Base-by-base conservation (phyloP, 192 early-diverging fungal species). In the Coemansia sp. region DNA sequence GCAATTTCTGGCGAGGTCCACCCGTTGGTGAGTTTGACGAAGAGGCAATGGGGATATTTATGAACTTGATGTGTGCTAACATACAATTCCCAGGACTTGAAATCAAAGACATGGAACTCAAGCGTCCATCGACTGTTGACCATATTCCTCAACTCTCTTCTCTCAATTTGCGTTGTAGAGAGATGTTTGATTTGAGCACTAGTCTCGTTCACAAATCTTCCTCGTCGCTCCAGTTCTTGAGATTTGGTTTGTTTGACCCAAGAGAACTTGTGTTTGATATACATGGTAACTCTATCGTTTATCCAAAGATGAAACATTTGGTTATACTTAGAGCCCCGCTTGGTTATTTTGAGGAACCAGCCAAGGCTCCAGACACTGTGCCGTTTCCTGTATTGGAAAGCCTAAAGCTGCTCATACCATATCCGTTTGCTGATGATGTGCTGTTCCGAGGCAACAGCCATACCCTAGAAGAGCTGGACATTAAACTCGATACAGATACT, bases 271-370 rank as follows among this genome's bases (percentile, higher is more conserved):
- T 55, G 12, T 55, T 31, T 27, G 53, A 55, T 15, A 11, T 11
- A 11, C 2, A 15, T 24, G 53, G 53, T 5, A 55, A 27, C 12
- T 11, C 10, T 13, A 27, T 55, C 12, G 24, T 55, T 1, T 65
- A 65, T 27, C 38, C 64, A 12, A 49, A 65, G 33, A 5, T 65
- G 44, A n/a, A 65, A 47, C 5, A 47, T 3, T 44, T 65, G 39
- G 27, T n/a, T 2, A 31, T 31, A 27, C 5, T 27, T 44, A 16
- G 6, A 12, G 18, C 13, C 47, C 44, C 29, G 29, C 16, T 31
- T 31, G 11, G 5, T 0, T 1, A 27, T n/a, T n/a, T 1, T 7
- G 5, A 49, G 16, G 47, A 49, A n/a, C 47, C 3, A 15, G 22
- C 15, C n/a, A 10, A n/a, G 44, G 49, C n/a, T n/a, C 41, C 64